Evolutionary conservation across 164 flowering plant genomes (phyloP).

Genomic region (Nymphaea colorata): DNA sequence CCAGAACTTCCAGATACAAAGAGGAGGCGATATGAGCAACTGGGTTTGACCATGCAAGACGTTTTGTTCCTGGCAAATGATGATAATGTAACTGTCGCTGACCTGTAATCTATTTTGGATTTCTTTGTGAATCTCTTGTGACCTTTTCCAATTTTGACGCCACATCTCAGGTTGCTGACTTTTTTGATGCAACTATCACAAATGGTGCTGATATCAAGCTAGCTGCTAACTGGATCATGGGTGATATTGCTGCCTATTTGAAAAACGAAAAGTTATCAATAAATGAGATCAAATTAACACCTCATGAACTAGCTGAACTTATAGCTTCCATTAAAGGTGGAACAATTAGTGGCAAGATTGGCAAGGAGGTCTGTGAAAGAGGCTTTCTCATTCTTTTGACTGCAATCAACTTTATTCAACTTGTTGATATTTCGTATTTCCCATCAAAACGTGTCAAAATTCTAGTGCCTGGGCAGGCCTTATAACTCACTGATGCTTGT

Average conservation of each 20-base stretch:
- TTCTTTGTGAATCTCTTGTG: too few relatives aligned
- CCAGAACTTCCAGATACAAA: conserved; percentile 81
- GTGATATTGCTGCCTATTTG: conserved; percentile 86
- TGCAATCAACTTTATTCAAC: not conserved
- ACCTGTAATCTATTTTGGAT: not conserved
- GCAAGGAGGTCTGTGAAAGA: conserved; percentile 55
- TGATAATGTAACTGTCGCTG: conserved; percentile 35
- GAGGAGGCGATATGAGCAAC: conserved; percentile 69
- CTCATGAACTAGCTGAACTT: conserved; percentile 66
- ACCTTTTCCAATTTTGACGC: too few relatives aligned
- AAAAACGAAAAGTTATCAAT: conserved; percentile 70
- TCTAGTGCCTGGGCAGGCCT: too few relatives aligned
- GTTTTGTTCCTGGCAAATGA: conserved; percentile 88
- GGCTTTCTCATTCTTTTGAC: too few relatives aligned
- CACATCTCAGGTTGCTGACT: conserved; percentile 57
- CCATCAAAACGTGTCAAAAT: not conserved
- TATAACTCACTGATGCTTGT: not conserved
- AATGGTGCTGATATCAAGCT: conserved; percentile 82
- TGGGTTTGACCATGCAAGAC: conserved; percentile 94
- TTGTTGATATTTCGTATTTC: not conserved
- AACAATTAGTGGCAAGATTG: conserved; percentile 91
- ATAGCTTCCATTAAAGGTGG: conserved; percentile 72
- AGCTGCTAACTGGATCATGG: conserved; percentile 95
- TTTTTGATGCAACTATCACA: conserved; percentile 64
- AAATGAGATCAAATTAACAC: conserved; percentile 65